Conservation (phyloP, 345 rosid species). For the Arabidopsis suecica region DNA sequence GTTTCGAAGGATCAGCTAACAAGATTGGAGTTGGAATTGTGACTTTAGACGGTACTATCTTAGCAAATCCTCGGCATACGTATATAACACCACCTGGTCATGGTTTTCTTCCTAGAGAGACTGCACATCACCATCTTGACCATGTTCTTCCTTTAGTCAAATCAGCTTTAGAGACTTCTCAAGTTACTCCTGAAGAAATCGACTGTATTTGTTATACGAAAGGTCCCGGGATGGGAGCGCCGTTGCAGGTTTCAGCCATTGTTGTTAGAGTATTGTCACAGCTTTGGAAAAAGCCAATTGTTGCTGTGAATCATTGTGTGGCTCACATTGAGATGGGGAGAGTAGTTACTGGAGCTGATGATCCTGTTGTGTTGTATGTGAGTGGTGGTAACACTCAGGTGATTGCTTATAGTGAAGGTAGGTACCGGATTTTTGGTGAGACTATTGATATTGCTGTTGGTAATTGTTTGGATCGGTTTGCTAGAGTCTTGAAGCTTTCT, state of each 20-base stretch:
- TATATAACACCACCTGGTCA: slow-evolving; percentile 97
- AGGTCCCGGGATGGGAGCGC: slow-evolving; percentile 99
- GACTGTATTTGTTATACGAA: slow-evolving; percentile 92
- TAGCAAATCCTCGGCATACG: slow-evolving; percentile 94
- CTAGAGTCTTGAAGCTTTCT: slow-evolving; percentile 84
- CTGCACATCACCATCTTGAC: slow-evolving; percentile 88
- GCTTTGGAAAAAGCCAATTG: slow-evolving; percentile 91
- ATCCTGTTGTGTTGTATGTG: slow-evolving; percentile 92
- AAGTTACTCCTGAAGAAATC: slow-evolving; percentile 69
- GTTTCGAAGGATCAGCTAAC: slow-evolving; percentile 97
- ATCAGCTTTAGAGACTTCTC: slow-evolving; percentile 69
- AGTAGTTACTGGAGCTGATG: slow-evolving; percentile 90
- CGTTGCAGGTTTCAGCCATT: slow-evolving; percentile 75
- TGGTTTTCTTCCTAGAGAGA: slow-evolving; percentile 94
- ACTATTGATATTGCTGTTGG: slow-evolving; percentile 99
- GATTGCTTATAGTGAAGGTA: slow-evolving; percentile 96
- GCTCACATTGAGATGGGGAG: slow-evolving; percentile 99
- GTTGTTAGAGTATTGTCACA: slow-evolving; percentile 82
- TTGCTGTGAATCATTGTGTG: slow-evolving; percentile 93
- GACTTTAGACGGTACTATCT: slow-evolving; percentile 74
- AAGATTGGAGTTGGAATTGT: slow-evolving; percentile 93
- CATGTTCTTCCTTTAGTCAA: slow-evolving; percentile 83
- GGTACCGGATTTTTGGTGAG: slow-evolving; percentile 89
- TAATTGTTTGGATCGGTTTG: slow-evolving; percentile 95
- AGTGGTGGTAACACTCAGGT: slow-evolving; percentile 99